Evolutionary conservation across 83 land plant genomes (phyloP).

Genomic region (Diphasiastrum complanatum): DNA sequence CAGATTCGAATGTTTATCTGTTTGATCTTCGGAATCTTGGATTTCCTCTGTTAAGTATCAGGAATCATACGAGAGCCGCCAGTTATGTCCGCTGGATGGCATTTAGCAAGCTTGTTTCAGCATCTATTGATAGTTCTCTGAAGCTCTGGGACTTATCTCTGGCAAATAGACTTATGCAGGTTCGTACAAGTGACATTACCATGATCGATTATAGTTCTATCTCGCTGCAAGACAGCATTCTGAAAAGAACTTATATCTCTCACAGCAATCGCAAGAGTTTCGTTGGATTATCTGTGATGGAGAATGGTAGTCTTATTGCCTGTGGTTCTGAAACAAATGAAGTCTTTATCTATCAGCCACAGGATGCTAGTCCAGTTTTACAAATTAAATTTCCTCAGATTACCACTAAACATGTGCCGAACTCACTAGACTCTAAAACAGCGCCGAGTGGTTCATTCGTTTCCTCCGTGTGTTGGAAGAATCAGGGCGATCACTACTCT

Average conservation of each 20-base stretch:
- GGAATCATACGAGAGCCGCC: neutral
- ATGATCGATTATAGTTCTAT: neutral
- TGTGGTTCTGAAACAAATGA: constrained; percentile 19
- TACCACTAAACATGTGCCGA: neutral
- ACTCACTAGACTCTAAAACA: neutral
- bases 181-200: neutral
- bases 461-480: constrained; percentile 19
- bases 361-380: neutral
- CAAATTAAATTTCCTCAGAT: neutral
- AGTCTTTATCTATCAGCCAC: constrained; percentile 1
- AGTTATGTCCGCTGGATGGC: constrained; percentile 3
- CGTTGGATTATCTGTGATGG: constrained; percentile 13
- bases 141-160: neutral
- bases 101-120: neutral
- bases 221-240: neutral
- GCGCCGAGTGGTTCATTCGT: neutral
- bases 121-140: constrained; percentile 1
- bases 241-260: neutral
- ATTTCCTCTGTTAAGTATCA: neutral
- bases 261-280: constrained; percentile 5
- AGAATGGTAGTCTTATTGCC: constrained; percentile 1
- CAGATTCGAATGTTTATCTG: constrained; percentile 3
- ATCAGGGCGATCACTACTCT: neutral
- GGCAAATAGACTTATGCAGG: neutral
- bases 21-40: neutral